Evolutionary conservation across 108 stramenopile species (phyloP).

Genomic region (Skeletonema menzelii): DNA sequence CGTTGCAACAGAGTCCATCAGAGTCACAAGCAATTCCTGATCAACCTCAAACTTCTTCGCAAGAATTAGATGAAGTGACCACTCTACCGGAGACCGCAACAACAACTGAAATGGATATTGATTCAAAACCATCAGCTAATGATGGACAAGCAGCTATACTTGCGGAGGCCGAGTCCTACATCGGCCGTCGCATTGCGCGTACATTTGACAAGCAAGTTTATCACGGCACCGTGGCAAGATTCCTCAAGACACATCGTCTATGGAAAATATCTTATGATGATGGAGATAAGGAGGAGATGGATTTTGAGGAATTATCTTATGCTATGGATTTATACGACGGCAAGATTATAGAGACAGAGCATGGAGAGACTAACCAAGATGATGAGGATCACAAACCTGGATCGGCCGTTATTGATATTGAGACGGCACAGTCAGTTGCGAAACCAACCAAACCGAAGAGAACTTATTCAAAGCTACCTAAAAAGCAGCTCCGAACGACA

Average conservation of each 20-base stretch:
- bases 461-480: constrained; percentile 1
- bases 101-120: neutral
- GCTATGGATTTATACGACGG: constrained; percentile 11
- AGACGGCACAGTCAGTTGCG: neutral
- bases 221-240: constrained; percentile 23
- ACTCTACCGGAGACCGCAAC: neutral
- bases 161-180: constrained; percentile 1
- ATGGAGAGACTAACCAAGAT: neutral
- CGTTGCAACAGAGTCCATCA: neutral
- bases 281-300: constrained; percentile 15
- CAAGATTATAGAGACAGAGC: neutral
- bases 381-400: constrained; percentile 6
- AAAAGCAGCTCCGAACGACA: neutral
- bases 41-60: neutral
- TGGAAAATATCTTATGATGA: constrained; percentile 20
- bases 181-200: constrained; percentile 22
- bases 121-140: neutral
- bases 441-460: neutral
- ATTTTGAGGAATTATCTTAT: constrained; percentile 4
- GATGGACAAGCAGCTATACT: neutral
- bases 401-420: constrained; percentile 3
- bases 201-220: constrained; percentile 23
- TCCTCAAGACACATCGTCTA: constrained; percentile 4
- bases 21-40: neutral
- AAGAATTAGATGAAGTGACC: neutral